Conservation (phyloP, 139 green algal species). For the Diplosphaera chodatii region DNA sequence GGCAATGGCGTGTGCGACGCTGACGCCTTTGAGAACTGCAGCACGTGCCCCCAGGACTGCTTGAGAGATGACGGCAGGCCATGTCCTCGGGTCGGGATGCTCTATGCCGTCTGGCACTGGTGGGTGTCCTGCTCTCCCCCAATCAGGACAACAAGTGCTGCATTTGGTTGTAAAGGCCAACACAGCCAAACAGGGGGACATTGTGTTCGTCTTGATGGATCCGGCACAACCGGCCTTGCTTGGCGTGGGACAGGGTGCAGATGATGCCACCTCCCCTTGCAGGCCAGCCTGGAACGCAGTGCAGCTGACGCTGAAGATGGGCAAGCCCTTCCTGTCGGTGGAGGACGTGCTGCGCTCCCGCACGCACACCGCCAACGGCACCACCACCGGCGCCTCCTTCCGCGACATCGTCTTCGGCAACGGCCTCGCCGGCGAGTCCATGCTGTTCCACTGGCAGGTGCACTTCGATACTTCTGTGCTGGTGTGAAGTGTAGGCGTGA, state of each 20-base stretch:
- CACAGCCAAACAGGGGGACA: too few species aligned
- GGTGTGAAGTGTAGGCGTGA: too few species aligned
- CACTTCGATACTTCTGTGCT: not conserved
- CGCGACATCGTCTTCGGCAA: not conserved
- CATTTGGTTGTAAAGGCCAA: too few species aligned
- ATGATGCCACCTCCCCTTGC: not conserved
- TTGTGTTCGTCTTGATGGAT: too few species aligned
- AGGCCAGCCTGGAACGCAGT: not conserved
- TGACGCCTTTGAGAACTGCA: not conserved
- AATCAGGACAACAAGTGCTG: too few species aligned
- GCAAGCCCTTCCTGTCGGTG: not conserved
- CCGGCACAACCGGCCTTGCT: too few species aligned
- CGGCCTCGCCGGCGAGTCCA: not conserved
- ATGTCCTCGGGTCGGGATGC: not conserved
- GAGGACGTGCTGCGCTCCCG: not conserved
- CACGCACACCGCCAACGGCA: not conserved
- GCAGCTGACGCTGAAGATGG: not conserved
- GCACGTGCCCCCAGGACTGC: slow-evolving; percentile 2
- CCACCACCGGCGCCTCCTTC: not conserved
- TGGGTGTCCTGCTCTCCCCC: not conserved
- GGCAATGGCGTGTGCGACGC: not conserved
- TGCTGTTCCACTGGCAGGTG: slow-evolving; percentile 1
- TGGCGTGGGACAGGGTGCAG: too few species aligned
- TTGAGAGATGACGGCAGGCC: not conserved
- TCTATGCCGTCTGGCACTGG: slow-evolving; percentile 1